Percentiles rank a stretch among this genome's conserved stretches.
These are phyloP conservation scores for Russula griseocarnosa DNA, from an alignment of 768 basidiomycete species.

Conservation along the genomic window DNA sequence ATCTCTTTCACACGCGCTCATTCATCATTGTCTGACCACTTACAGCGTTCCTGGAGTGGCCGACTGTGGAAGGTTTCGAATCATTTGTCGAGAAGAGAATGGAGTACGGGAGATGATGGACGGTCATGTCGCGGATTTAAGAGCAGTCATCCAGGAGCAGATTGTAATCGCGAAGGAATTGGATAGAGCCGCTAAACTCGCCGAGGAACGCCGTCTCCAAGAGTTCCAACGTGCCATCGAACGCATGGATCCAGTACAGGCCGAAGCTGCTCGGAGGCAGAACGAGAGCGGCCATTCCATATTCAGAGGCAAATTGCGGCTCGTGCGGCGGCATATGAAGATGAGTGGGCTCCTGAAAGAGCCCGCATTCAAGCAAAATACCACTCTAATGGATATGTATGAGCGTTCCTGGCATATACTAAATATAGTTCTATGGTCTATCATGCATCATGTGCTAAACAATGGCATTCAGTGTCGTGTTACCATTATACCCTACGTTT, in stretches of 20 bases:
- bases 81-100: constrained; percentile 3
- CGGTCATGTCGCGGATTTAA: neutral
- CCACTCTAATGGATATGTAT: too few species aligned
- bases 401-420: neutral
- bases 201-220: neutral
- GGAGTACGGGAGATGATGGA: neutral
- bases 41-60: constrained; percentile 15
- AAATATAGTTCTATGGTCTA: neutral
- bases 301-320: neutral
- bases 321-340: neutral
- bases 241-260: neutral
- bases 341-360: neutral
- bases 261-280: neutral
- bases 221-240: constrained; percentile 6
- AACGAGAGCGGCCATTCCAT: neutral
- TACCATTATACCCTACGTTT: too few species aligned
- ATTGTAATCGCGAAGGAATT: neutral
- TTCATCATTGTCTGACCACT: neutral
- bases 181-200: neutral
- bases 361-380: neutral
- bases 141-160: neutral
- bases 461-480: too few species aligned
- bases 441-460: too few species aligned
- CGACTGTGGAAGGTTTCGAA: constrained; percentile 10
- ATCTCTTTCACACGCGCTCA: neutral